Percentiles rank a stretch among this genome's conserved stretches.
phyloP scores from a whole-genome alignment of 2,329 filamentous ascomycete genomes.

The Alternaria angustiovoidea region DNA sequence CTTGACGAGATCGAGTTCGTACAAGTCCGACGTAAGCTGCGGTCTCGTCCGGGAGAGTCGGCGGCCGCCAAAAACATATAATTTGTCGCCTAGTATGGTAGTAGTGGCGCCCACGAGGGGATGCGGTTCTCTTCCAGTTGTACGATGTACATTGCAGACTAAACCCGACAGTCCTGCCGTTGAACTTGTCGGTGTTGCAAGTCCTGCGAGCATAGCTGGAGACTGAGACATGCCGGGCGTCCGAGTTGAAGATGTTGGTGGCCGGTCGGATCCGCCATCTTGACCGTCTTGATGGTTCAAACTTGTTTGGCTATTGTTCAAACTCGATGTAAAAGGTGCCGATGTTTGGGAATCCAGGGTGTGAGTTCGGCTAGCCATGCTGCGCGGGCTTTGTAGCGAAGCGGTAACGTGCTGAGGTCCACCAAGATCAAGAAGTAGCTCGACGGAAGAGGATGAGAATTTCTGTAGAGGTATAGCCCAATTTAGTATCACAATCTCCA shows the following conservation, averaged over 20 bases:
- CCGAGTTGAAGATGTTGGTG: conserved; percentile 40
- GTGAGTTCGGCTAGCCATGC: conserved; percentile 57
- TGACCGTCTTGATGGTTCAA: conserved; percentile 54
- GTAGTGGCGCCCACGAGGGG: conserved; percentile 94
- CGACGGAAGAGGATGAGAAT: conserved; percentile 47
- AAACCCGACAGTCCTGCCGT: conserved; percentile 71
- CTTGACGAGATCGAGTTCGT: conserved; percentile 89
- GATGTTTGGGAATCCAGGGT: conserved; percentile 59
- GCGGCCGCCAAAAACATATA: conserved; percentile 95
- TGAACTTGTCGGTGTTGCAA: conserved; percentile 51
- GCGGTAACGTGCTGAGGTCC: conserved; percentile 25
- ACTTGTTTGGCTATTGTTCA: conserved; percentile 58
- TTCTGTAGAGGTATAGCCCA: conserved; percentile 54
- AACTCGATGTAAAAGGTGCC: conserved; percentile 53
- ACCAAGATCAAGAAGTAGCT: conserved; percentile 33
- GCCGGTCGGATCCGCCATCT: conserved; percentile 51
- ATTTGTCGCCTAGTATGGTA: conserved; percentile 91
- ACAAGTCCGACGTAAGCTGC: conserved; percentile 86
- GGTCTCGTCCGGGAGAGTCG: conserved; percentile 85
- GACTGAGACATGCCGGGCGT: conserved; percentile 59
- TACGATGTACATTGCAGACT: conserved; percentile 76
- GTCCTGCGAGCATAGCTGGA: conserved; percentile 48
- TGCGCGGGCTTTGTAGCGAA: conserved; percentile 40
- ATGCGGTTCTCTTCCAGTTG: conserved; percentile 89
- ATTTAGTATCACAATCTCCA: conserved; percentile 58